Evolutionary conservation across 768 basidiomycete species (phyloP).

Genomic region (Mycena chlorophos): DNA sequence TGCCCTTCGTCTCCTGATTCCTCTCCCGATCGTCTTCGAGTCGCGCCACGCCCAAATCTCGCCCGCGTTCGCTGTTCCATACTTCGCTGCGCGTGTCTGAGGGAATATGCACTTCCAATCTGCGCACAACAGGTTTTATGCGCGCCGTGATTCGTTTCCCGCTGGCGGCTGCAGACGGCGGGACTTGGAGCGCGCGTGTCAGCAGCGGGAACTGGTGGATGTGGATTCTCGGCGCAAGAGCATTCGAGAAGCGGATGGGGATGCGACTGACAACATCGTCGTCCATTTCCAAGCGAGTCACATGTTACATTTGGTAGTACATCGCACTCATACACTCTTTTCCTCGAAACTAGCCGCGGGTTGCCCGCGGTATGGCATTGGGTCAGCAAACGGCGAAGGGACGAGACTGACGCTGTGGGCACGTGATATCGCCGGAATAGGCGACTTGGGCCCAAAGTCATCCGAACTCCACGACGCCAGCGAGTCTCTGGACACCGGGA

Average conservation of each 20-base stretch:
- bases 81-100: constrained; percentile 80
- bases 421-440: constrained; percentile 11
- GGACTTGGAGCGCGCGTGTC: constrained; percentile 69
- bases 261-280: constrained; percentile 69
- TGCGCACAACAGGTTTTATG: constrained; percentile 59
- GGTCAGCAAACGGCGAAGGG: constrained; percentile 14
- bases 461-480: constrained; percentile 14
- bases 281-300: constrained; percentile 35
- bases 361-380: background rate
- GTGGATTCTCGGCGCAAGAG: constrained; percentile 62
- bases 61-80: constrained; percentile 73
- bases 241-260: constrained; percentile 71
- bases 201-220: constrained; percentile 83
- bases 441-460: constrained; percentile 11
- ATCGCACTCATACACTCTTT: background rate
- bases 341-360: background rate
- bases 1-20: constrained; percentile 53
- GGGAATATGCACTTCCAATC: constrained; percentile 78
- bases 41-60: constrained; percentile 63
- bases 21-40: constrained; percentile 78
- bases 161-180: constrained; percentile 68
- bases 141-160: constrained; percentile 80
- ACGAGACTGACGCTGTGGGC: constrained; percentile 13
- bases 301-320: background rate
- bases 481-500: constrained; percentile 17